Base-by-base conservation (phyloP, 2,329 filamentous ascomycete genomes). In the Macrophomina phaseolina region DNA sequence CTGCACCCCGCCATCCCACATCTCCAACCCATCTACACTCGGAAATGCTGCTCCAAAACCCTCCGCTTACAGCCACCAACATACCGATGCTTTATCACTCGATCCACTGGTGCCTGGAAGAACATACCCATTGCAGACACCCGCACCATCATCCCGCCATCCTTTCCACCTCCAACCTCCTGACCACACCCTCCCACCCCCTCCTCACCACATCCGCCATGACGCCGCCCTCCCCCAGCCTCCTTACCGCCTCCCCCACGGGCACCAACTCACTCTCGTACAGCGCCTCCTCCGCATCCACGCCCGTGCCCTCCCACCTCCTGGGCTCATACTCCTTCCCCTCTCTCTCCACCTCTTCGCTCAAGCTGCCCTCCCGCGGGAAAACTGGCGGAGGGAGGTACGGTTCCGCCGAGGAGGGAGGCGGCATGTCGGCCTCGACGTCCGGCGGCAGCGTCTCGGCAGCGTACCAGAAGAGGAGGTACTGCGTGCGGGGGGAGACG, bases 391-490 rank as follows among this genome's bases (percentile, higher is more conserved):
- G 81, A 4, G 74, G 68, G 55, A 74, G 76, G 62, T 82, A 82
- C 16, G 73, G 68, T 68, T 16, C 6, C 65, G 3, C 71, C 71
- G 28, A 71, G 70, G 1, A 74, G 68, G 45, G 75, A 68, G 45
- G 14, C 7, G 49, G 14, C n/a, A 40, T 30, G 18, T 70, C 71
- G 16, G 64, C 68, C 66, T 80, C 77, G 4, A 78, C 64, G 7
- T 71, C 70, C 2, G 79, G 80, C 1, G 81, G 79, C 4, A 84
- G 71, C 0, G 81, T 83, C 68, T 84, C 82, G 2, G 80, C 79
- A 40, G 81, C 75, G 68, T 82, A 83, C 82, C 81, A 83, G 69
- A 79, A 82, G 4, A 83, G 71, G 9, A 83, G 69, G 66, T 84
- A 84, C 70, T 83, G 82, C 28, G 68, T 60, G 56, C 69, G 48